phyloP scores from a whole-genome alignment of 495 filamentous ascomycete genomes.

The Penicillium mononematosum region DNA sequence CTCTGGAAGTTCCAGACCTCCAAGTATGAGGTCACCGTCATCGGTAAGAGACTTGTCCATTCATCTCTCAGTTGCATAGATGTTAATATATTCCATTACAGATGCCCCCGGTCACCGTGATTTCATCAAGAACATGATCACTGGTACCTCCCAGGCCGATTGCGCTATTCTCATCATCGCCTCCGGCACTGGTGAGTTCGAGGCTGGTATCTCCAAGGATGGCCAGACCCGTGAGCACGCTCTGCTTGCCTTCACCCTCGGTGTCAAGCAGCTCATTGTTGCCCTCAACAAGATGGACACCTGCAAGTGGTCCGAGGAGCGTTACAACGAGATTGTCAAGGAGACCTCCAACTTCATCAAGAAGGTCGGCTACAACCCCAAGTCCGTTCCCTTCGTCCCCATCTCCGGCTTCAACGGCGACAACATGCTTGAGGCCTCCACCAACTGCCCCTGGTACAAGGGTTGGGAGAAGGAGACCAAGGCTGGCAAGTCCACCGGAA shows the following conservation, averaged over 20 bases:
- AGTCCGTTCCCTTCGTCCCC: constrained; percentile 95
- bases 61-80: constrained; percentile 8
- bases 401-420: constrained; percentile 99
- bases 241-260: constrained; percentile 98
- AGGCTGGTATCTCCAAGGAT: constrained; percentile 99
- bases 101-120: constrained; percentile 99
- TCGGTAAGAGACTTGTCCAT: constrained; percentile 60
- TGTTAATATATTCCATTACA: constrained; percentile 33
- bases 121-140: constrained; percentile 99
- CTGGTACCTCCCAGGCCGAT: constrained; percentile 99
- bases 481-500: constrained; percentile 81
- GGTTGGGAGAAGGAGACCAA: constrained; percentile 99
- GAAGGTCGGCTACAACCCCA: constrained; percentile 99
- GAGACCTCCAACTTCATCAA: constrained; percentile 99
- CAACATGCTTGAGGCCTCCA: constrained; percentile 94
- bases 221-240: constrained; percentile 99
- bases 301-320: constrained; percentile 93
- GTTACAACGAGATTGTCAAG: constrained; percentile 99
- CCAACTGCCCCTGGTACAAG: constrained; percentile 99
- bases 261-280: constrained; percentile 99
- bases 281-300: constrained; percentile 99
- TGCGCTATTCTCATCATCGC: constrained; percentile 99
- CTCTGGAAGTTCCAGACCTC: constrained; percentile 99
- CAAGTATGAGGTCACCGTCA: constrained; percentile 99
- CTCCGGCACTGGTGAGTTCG: constrained; percentile 99